Conservation (phyloP, 139 green algal species). For the Nannochloris sp. region DNA sequence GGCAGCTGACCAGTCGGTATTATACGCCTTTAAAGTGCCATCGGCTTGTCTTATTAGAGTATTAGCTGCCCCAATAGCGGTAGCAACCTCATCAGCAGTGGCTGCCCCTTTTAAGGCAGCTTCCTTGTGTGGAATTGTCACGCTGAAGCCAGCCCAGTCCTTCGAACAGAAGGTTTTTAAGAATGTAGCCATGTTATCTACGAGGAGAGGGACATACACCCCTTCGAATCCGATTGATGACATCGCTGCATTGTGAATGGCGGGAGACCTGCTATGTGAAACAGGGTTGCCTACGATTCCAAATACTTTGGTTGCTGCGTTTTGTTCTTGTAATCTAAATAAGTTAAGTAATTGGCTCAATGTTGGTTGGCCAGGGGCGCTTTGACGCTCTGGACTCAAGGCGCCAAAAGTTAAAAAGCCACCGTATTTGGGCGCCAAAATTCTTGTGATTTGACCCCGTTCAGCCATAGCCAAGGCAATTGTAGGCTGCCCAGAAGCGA, state of each 20-base stretch:
- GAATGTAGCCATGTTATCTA: conserved; percentile 82
- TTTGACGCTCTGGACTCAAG: conserved; percentile 48
- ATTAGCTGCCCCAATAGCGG: conserved; percentile 89
- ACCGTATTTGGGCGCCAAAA: conserved; percentile 93
- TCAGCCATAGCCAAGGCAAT: conserved; percentile 94
- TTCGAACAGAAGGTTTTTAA: conserved; percentile 53
- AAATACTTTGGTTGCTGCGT: conserved; percentile 57
- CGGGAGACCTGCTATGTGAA: conserved; percentile 69
- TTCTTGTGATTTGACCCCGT: conserved; percentile 63
- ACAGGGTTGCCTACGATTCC: conserved; percentile 91
- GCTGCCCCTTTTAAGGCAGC: conserved; percentile 64
- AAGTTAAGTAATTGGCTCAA: conserved; percentile 43
- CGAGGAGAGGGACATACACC: conserved; percentile 92
- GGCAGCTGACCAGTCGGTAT: conserved; percentile 91
- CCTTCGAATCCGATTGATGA: conserved; percentile 56
- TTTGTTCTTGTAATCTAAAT: conserved; percentile 57
- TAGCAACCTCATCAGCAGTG: conserved; percentile 66
- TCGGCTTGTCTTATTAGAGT: conserved; percentile 78
- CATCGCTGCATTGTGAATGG: conserved; percentile 86
- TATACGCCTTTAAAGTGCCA: conserved; percentile 74
- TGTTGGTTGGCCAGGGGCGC: conserved; percentile 33
- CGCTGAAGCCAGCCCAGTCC: conserved; percentile 69
- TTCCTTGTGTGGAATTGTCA: conserved; percentile 97
- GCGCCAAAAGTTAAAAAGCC: conserved; percentile 91
- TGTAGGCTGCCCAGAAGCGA: conserved; percentile 46